Evolutionary conservation across 2,329 filamentous ascomycete species (phyloP), one percentile per base, ranked within the genome.

Genomic region (Diaporthe capsici): DNA sequence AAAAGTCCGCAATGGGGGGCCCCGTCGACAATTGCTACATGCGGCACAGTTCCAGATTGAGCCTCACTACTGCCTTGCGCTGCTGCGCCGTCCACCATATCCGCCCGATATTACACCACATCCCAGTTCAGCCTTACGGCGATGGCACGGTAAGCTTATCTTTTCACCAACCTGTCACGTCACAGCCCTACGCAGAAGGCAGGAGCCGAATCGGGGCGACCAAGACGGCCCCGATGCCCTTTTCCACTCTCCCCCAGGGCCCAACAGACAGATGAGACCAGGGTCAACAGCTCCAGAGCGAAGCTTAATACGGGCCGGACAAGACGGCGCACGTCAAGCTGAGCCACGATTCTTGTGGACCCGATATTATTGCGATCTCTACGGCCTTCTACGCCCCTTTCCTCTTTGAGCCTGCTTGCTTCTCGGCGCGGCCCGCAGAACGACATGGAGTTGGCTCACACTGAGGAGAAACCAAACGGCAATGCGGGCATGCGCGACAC

Each of bases 61-160:
- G 37, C 37, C 37, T 39, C 37, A 39, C 13, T 17, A 47, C 61
- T 37, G 31, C 49, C 34, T 15, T 55, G 31, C 28, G 71, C 25
- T 65, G 47, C 71, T 65, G 60, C 34, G 25, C 58, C 47, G 53
- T 65, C 51, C 71, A 42, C 42, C 58, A 55, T 44, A 55, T 17
- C 37, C 47, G 22, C 47, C 58, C 47, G 61, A 44, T 63, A 73
- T 63, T 44, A 55, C 58, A 53, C 60, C 31, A 65, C 71, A 73
- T 57, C 71, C 71, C 51, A 55, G 71, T 44, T 55, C 71, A 73
- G 71, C 71, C 71, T 55, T 73, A 73, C 37, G 71, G 37, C 61
- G 39, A 65, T 65, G 71, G 22, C 28, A 73, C 71, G 42, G 49
- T 73, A 73, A 65, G 71, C 71, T 65, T 53, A 73, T 63, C 39